Evolutionary conservation across 2,329 filamentous ascomycete species (phyloP), one percentile per base, ranked within the genome.

Genomic region (Sporothrix humicola): DNA sequence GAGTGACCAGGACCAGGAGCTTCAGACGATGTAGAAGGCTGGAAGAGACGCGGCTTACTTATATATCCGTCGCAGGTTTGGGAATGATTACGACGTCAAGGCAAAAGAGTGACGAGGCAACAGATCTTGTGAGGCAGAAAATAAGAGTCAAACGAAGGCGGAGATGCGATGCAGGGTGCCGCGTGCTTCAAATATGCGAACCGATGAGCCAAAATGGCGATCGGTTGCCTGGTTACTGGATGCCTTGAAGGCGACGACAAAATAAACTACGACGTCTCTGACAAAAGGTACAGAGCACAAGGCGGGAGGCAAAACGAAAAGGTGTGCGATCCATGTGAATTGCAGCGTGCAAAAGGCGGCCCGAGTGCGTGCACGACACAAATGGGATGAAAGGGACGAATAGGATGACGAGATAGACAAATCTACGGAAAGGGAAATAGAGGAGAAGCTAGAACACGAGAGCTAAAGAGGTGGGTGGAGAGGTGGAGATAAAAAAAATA

Each of bases 161-260:
- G 50, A 69, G 66, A 42, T 56, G 23, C 65, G 66, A 69, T 56
- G 50, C 15, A 56, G 48, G 50, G 44, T 48, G 52, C 13, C 26
- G n/a, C 52, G 48, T 48, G 52, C n/a, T 70, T 70, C 52, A 58
- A 59, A 70, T 70, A 70, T 70, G 68, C 52, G 68, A 59, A 59
- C 52, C 68, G 42, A 42, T 12, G n/a, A 20, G 8, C 9, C 3
- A n/a, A 52, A 48, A 69, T 48, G 44, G 7, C 65, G 23, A 50
- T 37, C 26, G 52, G 68, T 59, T 70, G 68, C 68, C 52, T 70
- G 68, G 68, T n/a, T 59, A 46, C 31, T 31, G 68, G 68, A 58
- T 23, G 52, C 31, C 52, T 70, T 68, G 20, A 48, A 69, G 66
- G 31, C 15, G 66, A 56, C 7, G 23, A 69, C 13, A 48, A 48